Evolutionary conservation across 2,329 filamentous ascomycete species (phyloP).

Genomic region (Arthrinium phaeospermum): DNA sequence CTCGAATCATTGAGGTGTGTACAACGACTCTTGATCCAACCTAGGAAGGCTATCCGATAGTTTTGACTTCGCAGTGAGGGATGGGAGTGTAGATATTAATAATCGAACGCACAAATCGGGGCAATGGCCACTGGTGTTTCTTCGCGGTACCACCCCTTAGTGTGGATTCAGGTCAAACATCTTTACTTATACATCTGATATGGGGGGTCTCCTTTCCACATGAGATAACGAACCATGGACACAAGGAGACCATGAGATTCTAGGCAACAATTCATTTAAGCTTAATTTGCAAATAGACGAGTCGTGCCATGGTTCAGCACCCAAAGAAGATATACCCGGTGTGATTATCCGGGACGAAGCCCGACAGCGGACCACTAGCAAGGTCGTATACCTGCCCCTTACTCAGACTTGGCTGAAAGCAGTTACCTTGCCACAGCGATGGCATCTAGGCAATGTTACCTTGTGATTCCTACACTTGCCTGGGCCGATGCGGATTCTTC

Average conservation of each 20-base stretch:
- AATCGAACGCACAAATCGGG: not conserved
- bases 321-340: slow-evolving; percentile 36
- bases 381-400: not conserved
- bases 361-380: not conserved
- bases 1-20: slow-evolving; percentile 30
- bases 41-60: not conserved
- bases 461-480: not conserved
- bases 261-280: slow-evolving; percentile 33
- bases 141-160: not conserved
- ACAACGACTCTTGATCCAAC: not conserved
- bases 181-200: slow-evolving; percentile 12
- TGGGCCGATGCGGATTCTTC: not conserved
- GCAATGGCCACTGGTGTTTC: not conserved
- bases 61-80: too few species aligned
- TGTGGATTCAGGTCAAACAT: not conserved
- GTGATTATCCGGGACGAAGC: slow-evolving; percentile 36
- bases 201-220: slow-evolving; percentile 22
- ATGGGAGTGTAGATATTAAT: not conserved
- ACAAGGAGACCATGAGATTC: slow-evolving; percentile 26
- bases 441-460: not conserved
- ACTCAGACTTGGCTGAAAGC: slow-evolving; percentile 2
- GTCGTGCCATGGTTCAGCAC: slow-evolving; percentile 30
- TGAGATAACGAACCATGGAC: slow-evolving; percentile 30
- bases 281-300: slow-evolving; percentile 39
- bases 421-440: not conserved